Percentiles rank a stretch among this genome's conserved stretches.
These are phyloP conservation scores for Rozella allomycis DNA, from an alignment of 371 early-diverging fungal species.

Conservation along the genomic window DNA sequence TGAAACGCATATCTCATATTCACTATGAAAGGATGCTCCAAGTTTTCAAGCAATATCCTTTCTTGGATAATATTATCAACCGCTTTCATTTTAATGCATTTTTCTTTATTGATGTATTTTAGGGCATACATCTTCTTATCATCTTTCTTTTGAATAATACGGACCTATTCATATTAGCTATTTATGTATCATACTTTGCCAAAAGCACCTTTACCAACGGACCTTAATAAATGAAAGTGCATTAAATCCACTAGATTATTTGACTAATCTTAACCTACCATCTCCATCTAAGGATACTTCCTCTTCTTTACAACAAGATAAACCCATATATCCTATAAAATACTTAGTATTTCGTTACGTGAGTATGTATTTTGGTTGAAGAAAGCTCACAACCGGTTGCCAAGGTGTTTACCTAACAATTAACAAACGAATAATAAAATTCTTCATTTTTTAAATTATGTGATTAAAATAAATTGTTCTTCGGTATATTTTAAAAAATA, in stretches of 20 bases:
- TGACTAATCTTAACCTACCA: no score
- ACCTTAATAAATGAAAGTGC: conserved; percentile 42
- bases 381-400: no score
- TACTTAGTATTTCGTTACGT: no score
- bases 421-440: no score
- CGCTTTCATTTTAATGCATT: conserved; percentile 40
- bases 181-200: conserved; percentile 29
- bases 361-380: no score
- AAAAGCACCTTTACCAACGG: conserved; percentile 49
- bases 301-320: no score
- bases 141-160: conserved; percentile 60
- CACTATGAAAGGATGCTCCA: conserved; percentile 55
- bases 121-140: conserved; percentile 44
- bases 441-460: no score
- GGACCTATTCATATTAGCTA: neutral
- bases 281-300: no score
- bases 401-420: no score
- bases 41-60: conserved; percentile 46
- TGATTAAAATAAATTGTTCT: no score
- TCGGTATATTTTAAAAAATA: no score
- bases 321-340: no score
- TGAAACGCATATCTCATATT: conserved; percentile 59
- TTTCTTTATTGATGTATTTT: conserved; percentile 56
- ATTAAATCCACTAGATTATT: conserved; percentile 24
- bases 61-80: conserved; percentile 52